These are phyloP conservation scores for Taiozyma sp. DNA, from an alignment of 1,139 yeast species.

Conservation along the genomic window DNA sequence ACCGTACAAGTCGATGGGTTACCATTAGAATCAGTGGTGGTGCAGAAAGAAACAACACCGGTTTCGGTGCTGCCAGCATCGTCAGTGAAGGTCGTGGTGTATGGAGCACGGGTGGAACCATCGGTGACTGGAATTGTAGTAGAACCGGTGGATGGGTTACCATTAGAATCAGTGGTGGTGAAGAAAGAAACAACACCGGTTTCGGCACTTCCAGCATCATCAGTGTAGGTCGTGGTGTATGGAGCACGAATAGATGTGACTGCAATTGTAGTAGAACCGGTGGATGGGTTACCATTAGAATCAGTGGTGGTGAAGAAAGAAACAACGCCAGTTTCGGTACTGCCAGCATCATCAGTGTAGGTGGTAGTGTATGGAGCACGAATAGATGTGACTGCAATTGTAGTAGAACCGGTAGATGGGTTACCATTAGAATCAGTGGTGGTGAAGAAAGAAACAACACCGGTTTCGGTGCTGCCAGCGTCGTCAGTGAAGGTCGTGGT, in stretches of 20 bases:
- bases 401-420: too few relatives aligned
- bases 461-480: too few relatives aligned
- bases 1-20: background rate
- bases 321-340: background rate
- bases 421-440: too few relatives aligned
- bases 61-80: conserved; percentile 1
- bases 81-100: conserved; percentile 1
- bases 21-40: conserved; percentile 3
- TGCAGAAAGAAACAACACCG: conserved; percentile 3
- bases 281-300: background rate
- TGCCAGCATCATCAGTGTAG: background rate
- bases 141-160: background rate
- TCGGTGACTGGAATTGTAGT: background rate
- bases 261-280: background rate
- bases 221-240: conserved; percentile 3
- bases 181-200: conserved; percentile 1
- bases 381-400: background rate
- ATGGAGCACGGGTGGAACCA: background rate
- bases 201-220: background rate
- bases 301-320: conserved; percentile 1
- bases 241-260: background rate
- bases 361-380: conserved; percentile 2
- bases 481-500: too few relatives aligned
- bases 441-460: too few relatives aligned
- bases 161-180: background rate